Percentiles rank a stretch among this genome's conserved stretches.
Evolutionary conservation across 371 early-diverging fungal species (phyloP).

Genomic region (Haplosporangium sp.): DNA sequence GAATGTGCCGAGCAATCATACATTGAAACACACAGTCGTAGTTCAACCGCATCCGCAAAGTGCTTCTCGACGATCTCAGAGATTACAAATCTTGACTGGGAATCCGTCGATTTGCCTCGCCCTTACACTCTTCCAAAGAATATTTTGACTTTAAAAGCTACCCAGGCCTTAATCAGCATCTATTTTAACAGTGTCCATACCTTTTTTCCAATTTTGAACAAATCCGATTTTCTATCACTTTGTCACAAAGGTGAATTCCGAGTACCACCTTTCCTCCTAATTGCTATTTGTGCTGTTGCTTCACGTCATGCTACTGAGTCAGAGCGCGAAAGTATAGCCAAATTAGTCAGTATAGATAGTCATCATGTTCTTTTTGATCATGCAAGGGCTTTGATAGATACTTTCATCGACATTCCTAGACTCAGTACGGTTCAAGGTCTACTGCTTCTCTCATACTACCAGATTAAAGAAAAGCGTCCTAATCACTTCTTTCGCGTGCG

Average conservation of each 20-base stretch:
- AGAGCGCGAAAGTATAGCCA: constrained; percentile 16
- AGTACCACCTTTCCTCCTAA: constrained; percentile 41
- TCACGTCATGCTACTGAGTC: constrained; percentile 25
- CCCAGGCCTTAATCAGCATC: constrained; percentile 21
- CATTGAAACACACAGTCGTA: constrained; percentile 12
- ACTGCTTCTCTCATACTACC: constrained; percentile 62
- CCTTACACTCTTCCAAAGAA: constrained; percentile 24
- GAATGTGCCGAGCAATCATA: constrained; percentile 20
- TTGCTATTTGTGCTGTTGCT: constrained; percentile 43
- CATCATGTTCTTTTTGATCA: constrained; percentile 44
- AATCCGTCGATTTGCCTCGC: constrained; percentile 20
- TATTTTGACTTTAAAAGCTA: constrained; percentile 19
- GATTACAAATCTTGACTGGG: constrained; percentile 25
- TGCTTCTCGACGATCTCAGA: constrained; percentile 4
- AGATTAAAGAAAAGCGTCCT: constrained; percentile 61
- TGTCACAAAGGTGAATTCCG: constrained; percentile 28
- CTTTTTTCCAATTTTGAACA: constrained; percentile 39
- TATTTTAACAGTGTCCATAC: constrained; percentile 48
- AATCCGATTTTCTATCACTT: constrained; percentile 31
- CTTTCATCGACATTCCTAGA: constrained; percentile 65
- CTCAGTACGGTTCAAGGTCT: constrained; percentile 72
- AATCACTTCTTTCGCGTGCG: constrained; percentile 29
- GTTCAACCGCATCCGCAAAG: not conserved
- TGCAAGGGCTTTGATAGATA: constrained; percentile 59
- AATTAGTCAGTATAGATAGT: not conserved